phyloP scores from a whole-genome alignment of 345 rosid genomes.

The Excoecaria cochinchinensis region DNA sequence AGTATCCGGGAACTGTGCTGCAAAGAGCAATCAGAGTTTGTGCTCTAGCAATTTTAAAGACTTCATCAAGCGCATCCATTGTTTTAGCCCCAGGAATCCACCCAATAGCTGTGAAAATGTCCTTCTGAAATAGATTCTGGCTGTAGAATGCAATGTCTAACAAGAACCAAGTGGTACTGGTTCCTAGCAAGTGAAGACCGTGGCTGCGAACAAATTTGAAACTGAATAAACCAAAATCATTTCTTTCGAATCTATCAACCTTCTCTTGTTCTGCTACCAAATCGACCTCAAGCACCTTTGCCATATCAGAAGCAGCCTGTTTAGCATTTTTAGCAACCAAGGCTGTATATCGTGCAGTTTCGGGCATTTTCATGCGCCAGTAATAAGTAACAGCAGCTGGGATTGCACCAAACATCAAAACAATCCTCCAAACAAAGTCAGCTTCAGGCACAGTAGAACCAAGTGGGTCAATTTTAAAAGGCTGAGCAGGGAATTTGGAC shows the following conservation, averaged over 20 bases:
- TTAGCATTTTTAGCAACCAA: conserved; percentile 59
- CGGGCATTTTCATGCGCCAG: conserved; percentile 79
- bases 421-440: conserved; percentile 64
- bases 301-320: conserved; percentile 67
- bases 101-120: conserved; percentile 62
- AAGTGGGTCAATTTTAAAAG: conserved; percentile 31
- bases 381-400: conserved; percentile 67
- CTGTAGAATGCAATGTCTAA: conserved; percentile 75
- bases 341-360: conserved; percentile 81
- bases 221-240: conserved; percentile 56
- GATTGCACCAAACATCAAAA: conserved; percentile 67
- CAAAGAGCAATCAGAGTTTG: conserved; percentile 64
- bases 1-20: conserved; percentile 79
- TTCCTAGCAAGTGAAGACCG: conserved; percentile 61
- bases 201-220: conserved; percentile 42
- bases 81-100: conserved; percentile 67
- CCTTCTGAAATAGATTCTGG: conserved; percentile 73
- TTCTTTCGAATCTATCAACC: conserved; percentile 22
- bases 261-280: conserved; percentile 50
- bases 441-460: conserved; percentile 61
- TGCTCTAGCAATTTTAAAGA: conserved; percentile 53
- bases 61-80: conserved; percentile 71
- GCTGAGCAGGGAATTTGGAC: conserved; percentile 36
- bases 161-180: conserved; percentile 66
- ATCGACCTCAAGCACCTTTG: conserved; percentile 67